Percentiles rank a stretch among this genome's conserved stretches.
Conservation (phyloP, 495 filamentous ascomycete species). For the Elaphomyces granulatus region DNA sequence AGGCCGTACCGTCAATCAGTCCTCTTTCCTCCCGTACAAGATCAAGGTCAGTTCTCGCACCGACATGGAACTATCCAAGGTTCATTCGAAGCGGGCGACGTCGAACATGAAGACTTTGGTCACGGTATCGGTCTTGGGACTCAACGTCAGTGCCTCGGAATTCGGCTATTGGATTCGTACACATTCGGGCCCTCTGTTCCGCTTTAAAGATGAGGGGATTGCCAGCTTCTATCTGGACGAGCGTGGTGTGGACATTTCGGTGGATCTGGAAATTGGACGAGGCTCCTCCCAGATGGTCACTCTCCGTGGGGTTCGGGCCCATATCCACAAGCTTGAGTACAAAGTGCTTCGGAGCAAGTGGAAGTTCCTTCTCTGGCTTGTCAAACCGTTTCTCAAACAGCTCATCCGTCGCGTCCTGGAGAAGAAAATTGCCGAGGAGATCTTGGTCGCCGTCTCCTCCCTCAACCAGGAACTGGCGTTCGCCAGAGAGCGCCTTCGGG, state of each 20-base stretch:
- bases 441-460: slow-evolving; percentile 51
- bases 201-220: slow-evolving; percentile 66
- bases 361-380: slow-evolving; percentile 60
- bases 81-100: slow-evolving; percentile 50
- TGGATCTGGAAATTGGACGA: slow-evolving; percentile 67
- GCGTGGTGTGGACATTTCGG: slow-evolving; percentile 69
- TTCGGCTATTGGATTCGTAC: slow-evolving; percentile 66
- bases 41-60: slow-evolving; percentile 71
- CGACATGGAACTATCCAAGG: slow-evolving; percentile 72
- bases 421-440: slow-evolving; percentile 55
- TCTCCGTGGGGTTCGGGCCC: slow-evolving; percentile 57
- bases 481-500: slow-evolving; percentile 72
- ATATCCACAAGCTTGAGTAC: slow-evolving; percentile 78
- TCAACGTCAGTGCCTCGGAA: slow-evolving; percentile 70
- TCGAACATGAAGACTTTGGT: slow-evolving; percentile 53
- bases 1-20: slow-evolving; percentile 66
- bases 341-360: slow-evolving; percentile 60
- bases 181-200: slow-evolving; percentile 52
- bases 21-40: slow-evolving; percentile 78
- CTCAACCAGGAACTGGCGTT: slow-evolving; percentile 76
- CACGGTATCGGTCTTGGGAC: slow-evolving; percentile 60
- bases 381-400: slow-evolving; percentile 73
- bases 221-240: slow-evolving; percentile 73
- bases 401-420: slow-evolving; percentile 68
- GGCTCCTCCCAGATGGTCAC: slow-evolving; percentile 66